Base-by-base conservation (phyloP, 2,329 filamentous ascomycete genomes). In the Dactylonectria macrodidyma region DNA sequence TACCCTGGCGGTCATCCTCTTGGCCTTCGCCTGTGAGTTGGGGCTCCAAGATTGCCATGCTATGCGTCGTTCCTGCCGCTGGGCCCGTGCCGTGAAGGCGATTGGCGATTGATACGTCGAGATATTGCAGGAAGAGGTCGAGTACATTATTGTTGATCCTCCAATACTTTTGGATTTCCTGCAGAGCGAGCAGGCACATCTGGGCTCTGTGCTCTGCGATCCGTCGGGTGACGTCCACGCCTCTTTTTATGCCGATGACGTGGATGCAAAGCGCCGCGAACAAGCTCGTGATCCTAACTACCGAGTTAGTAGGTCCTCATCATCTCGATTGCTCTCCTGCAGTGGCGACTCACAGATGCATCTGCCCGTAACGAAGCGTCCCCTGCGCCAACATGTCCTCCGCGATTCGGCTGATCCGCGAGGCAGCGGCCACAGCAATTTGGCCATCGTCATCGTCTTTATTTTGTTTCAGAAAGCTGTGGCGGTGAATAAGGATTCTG, bases 81-180 rank as follows among this genome's bases (percentile, higher is more conserved):
- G 70, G 67, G 26, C 69, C 70, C 47, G 67, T 34, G 1, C 74
- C 77, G 41, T 79, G 73, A 5, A 82, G 72, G 19, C 79, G 73
- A n/a, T 77, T 78, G 7, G 78, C 79, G 34, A 81, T 81, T 3
- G 81, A 80, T 12, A 78, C 77, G 61, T 82, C 81, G 6, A 81
- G 77, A 3, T 81, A 82, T 26, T 78, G 79, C 0, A 82, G 70
- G 33, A 82, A 82, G 6, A 82, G 67, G 26, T 82, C 80, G 6
- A 82, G 75, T 1, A 81, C 73, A 38, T 80, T 80, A 68, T 80
- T 82, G 73, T 82, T 82, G 66, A 82, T 81, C 19, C 78, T 73
- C 80, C 80, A 82, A 69, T 81, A 82, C n/a, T 81, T 81, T 30
- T 81, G 79, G 0, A 82, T 75, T 67, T 81, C 81, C 47, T 81